Evolutionary conservation across 73 alveolate genomes (phyloP).

Genomic region (Paramecium biaurelia): DNA sequence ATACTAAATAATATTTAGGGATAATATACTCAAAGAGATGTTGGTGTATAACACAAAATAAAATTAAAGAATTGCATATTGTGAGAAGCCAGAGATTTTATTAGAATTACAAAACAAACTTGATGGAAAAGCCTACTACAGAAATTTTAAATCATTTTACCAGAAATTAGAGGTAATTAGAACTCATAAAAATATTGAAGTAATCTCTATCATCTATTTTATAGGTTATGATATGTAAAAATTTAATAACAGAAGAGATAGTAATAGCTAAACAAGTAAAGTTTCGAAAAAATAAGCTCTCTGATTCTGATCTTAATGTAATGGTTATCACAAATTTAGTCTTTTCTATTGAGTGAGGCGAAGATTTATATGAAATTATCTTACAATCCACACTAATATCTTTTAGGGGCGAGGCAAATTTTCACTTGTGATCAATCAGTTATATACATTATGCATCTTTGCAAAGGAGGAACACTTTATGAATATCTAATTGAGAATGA

Average conservation of each 20-base stretch:
- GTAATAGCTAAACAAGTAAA: neutral
- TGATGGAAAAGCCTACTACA: neutral
- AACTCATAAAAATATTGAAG: neutral
- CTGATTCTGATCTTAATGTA: neutral
- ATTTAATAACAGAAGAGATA: neutral
- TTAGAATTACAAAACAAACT: neutral
- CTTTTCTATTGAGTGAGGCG: neutral
- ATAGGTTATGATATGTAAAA: neutral
- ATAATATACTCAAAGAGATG: neutral
- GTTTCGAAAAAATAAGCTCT: neutral
- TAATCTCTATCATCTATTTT: neutral
- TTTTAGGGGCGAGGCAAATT: neutral
- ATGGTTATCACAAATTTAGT: neutral
- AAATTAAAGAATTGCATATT: neutral
- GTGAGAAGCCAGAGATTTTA: neutral
- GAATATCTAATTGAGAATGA: neutral
- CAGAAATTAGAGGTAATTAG: neutral
- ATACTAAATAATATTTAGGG: neutral
- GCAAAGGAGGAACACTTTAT: constrained; percentile 32
- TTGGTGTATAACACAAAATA: neutral
- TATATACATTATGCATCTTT: neutral
- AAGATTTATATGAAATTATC: neutral
- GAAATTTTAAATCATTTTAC: neutral
- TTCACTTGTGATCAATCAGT: neutral
- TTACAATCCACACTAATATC: neutral